A percentile compares a stretch with the other conserved stretches of the same genome.
Evolutionary conservation across 2,329 filamentous ascomycete species (phyloP).

Genomic region (Cercospora beticola): DNA sequence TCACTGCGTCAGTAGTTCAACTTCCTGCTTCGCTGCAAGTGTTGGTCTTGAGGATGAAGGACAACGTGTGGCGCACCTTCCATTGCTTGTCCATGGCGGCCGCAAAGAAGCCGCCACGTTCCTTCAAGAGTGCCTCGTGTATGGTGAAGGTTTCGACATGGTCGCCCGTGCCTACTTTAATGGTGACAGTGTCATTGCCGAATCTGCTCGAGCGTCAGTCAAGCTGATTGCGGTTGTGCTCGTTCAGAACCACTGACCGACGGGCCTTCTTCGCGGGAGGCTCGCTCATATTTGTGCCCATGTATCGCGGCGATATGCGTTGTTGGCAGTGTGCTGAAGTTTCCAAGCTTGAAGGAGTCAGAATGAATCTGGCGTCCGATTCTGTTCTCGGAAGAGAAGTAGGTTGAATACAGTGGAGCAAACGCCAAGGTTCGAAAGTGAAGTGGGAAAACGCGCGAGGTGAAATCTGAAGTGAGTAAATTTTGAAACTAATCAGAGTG

Average conservation of each 20-base stretch:
- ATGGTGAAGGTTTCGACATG: neutral
- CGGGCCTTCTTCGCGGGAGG: no score
- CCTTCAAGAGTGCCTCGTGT: constrained; percentile 2
- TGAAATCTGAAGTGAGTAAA: no score
- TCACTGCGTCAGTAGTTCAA: neutral
- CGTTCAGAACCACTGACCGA: no score
- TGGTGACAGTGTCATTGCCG: neutral
- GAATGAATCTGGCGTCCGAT: no score
- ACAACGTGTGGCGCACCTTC: neutral
- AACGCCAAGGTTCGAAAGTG: no score
- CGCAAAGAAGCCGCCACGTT: constrained; percentile 3
- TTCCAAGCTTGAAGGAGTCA: no score
- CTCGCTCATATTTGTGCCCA: neutral
- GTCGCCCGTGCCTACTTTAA: neutral
- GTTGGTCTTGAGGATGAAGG: no score
- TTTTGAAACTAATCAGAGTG: no score
- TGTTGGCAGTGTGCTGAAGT: no score
- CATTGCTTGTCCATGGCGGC: constrained; percentile 7
- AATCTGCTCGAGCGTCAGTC: neutral
- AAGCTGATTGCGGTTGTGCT: no score
- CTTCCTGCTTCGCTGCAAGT: no score
- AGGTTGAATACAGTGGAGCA: neutral
- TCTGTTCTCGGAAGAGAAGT: neutral
- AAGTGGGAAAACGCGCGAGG: no score
- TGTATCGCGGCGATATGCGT: neutral